phyloP scores from a whole-genome alignment of 352 stramenopile genomes.

The Pythium pectinolyticum region DNA sequence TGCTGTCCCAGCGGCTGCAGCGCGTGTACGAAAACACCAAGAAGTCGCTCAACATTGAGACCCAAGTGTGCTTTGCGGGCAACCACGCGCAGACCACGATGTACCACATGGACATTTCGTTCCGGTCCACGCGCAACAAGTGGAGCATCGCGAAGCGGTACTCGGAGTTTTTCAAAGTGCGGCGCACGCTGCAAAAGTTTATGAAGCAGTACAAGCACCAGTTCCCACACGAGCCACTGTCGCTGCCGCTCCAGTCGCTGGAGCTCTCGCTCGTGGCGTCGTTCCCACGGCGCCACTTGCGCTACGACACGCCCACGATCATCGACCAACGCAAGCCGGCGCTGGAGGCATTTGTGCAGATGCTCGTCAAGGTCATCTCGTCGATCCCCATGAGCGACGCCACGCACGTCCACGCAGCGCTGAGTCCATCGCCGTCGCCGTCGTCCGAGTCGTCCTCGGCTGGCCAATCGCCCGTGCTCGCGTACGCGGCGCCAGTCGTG shows the following conservation, averaged over 20 bases:
- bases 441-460: background rate
- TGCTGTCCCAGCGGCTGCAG: slow-evolving; percentile 64
- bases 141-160: slow-evolving; percentile 87
- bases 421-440: slow-evolving; percentile 15
- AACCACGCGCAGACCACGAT: slow-evolving; percentile 64
- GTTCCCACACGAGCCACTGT: slow-evolving; percentile 9
- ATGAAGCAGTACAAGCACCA: slow-evolving; percentile 63
- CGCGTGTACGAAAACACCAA: slow-evolving; percentile 76
- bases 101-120: slow-evolving; percentile 88
- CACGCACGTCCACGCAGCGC: slow-evolving; percentile 15
- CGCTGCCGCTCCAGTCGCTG: slow-evolving; percentile 47
- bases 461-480: background rate
- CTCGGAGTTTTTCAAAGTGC: slow-evolving; percentile 81
- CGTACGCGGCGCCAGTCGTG: background rate
- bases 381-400: slow-evolving; percentile 61
- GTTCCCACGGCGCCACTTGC: slow-evolving; percentile 77
- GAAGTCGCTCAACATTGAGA: slow-evolving; percentile 79
- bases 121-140: slow-evolving; percentile 81
- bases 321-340: slow-evolving; percentile 66
- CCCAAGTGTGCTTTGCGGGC: slow-evolving; percentile 58
- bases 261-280: slow-evolving; percentile 47
- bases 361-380: slow-evolving; percentile 79
- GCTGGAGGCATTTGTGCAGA: slow-evolving; percentile 79
- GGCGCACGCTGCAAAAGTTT: slow-evolving; percentile 60
- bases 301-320: slow-evolving; percentile 68